Evolutionary conservation across 495 filamentous ascomycete genomes (phyloP), one percentile per base, ranked within the genome.

Genomic region (Neurospora sp.): DNA sequence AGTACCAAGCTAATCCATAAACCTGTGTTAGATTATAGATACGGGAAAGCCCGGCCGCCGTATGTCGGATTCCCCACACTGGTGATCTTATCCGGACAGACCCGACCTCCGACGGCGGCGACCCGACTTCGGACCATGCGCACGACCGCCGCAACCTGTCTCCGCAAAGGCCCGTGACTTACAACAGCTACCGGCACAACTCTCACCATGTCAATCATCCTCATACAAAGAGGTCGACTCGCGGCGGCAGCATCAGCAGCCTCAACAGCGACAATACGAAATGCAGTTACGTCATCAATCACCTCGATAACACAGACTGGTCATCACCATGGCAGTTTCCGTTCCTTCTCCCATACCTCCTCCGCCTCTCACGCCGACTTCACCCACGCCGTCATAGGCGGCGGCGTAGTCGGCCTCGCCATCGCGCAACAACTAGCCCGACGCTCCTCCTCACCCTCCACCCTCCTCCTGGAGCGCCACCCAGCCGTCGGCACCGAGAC

Each of bases 371-470:
- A 77, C 21, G 88, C 91, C 39, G 93, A 97, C 80, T 96, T 94
- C 82, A 94, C 92, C 28, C 93, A 97, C 86, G 92, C 90, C 43
- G 88, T 96, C 4, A 92, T 99, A 71, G 96, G 96, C 74, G 96
- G 87, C 73, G 96, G 96, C 24, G 96, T 93, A 2, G 92, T 99
- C 34, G 96, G 96, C 5, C 88, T 99, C 4, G 92, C 96, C n/a
- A 88, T 97, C 74, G 93, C 96, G 2, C 87, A 91, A 3, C 86
- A 89, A 76, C 84, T 99, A 36, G 92, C 96, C 71, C 84, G 79
- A 19, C 84, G 85, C 76, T 85, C 88, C 21, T 37, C 74, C 11
- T 11, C 31, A 24, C 11, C 79, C 3, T 88, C 88, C 36, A 97
- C 94, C 0, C 84, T 99, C 15, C 84, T 99, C 15, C 87, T 98